These are phyloP conservation scores for Cinnamomum chago DNA, from an alignment of 164 flowering plant genomes.

Conservation along the genomic window DNA sequence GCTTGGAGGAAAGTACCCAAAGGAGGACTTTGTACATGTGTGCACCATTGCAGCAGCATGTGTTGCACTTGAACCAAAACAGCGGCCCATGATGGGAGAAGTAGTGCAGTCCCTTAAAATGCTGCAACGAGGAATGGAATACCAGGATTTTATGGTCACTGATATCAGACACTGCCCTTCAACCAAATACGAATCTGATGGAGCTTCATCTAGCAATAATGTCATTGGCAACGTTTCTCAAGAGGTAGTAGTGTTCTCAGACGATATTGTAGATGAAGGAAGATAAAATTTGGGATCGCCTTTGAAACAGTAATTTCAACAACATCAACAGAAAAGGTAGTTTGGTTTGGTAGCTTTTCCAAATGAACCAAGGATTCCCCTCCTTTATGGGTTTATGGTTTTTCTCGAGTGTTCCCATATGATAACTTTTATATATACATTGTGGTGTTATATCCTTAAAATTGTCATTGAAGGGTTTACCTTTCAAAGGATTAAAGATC, in stretches of 20 bases:
- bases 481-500: background rate
- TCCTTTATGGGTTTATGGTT: too few species aligned
- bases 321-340: background rate
- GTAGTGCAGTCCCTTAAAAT: conserved; percentile 97
- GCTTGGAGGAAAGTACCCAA: conserved; percentile 72
- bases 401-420: background rate
- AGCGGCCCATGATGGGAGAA: conserved; percentile 97
- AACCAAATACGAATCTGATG: conserved; percentile 85
- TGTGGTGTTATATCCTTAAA: background rate
- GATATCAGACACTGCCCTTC: conserved; percentile 69
- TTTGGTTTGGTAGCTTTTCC: too few species aligned
- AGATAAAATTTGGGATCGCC: conserved; percentile 29
- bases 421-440: background rate
- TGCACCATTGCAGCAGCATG: conserved; percentile 98
- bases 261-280: conserved; percentile 89
- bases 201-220: conserved; percentile 77
- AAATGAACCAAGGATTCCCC: too few species aligned
- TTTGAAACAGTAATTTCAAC: background rate
- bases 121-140: conserved; percentile 80
- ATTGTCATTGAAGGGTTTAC: background rate
- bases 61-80: conserved; percentile 89
- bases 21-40: conserved; percentile 83
- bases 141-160: conserved; percentile 62
- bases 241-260: conserved; percentile 74
- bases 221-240: conserved; percentile 57